phyloP scores from a whole-genome alignment of 352 stramenopile species.

The Phytophthora sp. region DNA sequence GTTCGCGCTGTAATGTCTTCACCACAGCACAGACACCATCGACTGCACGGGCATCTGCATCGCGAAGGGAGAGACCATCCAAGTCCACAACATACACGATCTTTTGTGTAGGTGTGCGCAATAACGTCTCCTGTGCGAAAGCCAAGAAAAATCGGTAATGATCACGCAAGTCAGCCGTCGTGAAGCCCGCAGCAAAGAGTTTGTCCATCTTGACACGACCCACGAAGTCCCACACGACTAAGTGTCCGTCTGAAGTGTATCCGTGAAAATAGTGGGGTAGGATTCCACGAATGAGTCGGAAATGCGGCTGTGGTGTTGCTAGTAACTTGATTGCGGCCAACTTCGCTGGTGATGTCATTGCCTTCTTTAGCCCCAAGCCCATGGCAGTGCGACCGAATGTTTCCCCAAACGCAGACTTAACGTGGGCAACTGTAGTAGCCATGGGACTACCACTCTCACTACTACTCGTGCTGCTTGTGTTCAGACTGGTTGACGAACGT shows the following conservation, averaged over 20 bases:
- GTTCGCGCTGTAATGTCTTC: constrained; percentile 61
- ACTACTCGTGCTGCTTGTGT: constrained; percentile 44
- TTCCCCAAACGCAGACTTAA: constrained; percentile 77
- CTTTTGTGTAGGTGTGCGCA: constrained; percentile 63
- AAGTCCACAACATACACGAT: constrained; percentile 82
- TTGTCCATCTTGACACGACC: constrained; percentile 83
- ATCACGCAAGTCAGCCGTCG: constrained; percentile 66
- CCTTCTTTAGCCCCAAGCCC: constrained; percentile 52
- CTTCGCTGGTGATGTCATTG: constrained; percentile 38
- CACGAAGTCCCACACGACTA: constrained; percentile 82
- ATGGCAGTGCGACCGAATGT: constrained; percentile 57
- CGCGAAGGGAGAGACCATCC: constrained; percentile 74
- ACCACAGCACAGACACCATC: constrained; percentile 62
- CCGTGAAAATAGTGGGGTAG: constrained; percentile 82
- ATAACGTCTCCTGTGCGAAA: constrained; percentile 73
- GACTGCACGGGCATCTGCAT: constrained; percentile 74
- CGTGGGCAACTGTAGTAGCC: constrained; percentile 50
- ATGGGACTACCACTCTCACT: constrained; percentile 36
- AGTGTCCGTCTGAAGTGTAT: constrained; percentile 69
- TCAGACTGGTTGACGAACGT: constrained; percentile 36
- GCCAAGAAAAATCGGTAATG: constrained; percentile 84
- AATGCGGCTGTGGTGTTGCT: constrained; percentile 67
- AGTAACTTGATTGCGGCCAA: constrained; percentile 44
- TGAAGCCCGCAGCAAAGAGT: constrained; percentile 68
- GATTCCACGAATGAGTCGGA: constrained; percentile 70